phyloP scores from a whole-genome alignment of 2,329 filamentous ascomycete genomes.

The Chaetomium sp. region DNA sequence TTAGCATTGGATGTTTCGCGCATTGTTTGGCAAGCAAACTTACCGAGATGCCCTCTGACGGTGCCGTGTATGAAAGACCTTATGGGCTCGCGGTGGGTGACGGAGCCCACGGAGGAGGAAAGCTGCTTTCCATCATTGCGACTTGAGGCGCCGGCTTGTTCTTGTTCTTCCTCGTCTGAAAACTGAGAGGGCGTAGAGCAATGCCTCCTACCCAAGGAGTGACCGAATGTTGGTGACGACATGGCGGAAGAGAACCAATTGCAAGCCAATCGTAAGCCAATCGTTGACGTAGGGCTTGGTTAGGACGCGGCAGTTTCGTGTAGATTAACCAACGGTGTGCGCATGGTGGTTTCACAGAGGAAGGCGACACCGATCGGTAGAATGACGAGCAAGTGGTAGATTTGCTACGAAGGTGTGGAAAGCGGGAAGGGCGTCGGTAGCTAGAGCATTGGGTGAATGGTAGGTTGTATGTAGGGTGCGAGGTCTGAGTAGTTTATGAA shows the following conservation, averaged over 20 bases:
- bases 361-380: conserved; percentile 12
- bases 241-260: conserved; percentile 21
- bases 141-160: conserved; percentile 33
- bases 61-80: conserved; percentile 72
- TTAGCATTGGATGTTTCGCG: not conserved
- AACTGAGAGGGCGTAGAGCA: conserved; percentile 31
- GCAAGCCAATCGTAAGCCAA: too few species aligned
- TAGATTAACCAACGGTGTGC: conserved; percentile 10
- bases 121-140: conserved; percentile 40
- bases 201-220: conserved; percentile 31
- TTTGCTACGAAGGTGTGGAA: not conserved
- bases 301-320: conserved; percentile 19
- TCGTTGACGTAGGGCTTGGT: not conserved
- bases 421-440: not conserved
- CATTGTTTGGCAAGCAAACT: conserved; percentile 2
- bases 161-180: conserved; percentile 39
- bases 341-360: conserved; percentile 25
- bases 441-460: not conserved
- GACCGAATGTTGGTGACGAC: conserved; percentile 34
- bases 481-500: too few species aligned
- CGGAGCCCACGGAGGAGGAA: conserved; percentile 47
- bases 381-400: conserved; percentile 1
- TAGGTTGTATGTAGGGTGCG: not conserved
- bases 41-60: conserved; percentile 61
- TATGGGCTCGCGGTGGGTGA: conserved; percentile 63